Base-by-base conservation (phyloP, 2,329 filamentous ascomycete genomes). In the Cordyceps farinosa region DNA sequence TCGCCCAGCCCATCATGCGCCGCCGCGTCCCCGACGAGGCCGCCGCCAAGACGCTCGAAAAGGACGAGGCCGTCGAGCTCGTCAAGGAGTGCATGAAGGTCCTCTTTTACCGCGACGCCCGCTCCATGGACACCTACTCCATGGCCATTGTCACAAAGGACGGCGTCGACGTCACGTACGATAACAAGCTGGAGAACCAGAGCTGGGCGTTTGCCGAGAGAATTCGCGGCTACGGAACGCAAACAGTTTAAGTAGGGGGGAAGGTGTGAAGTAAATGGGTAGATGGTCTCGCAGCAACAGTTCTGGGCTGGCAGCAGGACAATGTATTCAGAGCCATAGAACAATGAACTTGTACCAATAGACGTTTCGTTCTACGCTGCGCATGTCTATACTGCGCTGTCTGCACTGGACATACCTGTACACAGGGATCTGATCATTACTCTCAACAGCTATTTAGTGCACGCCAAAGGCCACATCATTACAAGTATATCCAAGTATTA, bases 21-120 rank as follows among this genome's bases (percentile, higher is more conserved):
- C 87, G 86, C 70, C 79, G 90, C 70, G 91, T 92, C 66, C 91
- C 92, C 30, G 92, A 97, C 70, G 95, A 98, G 77, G 89, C 86
- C 70, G 81, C 90, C 48, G 87, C 90, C 40, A 82, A 86, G 70
- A 81, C 86, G 65, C 82, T 98, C 67, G 87, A 82, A 47, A 85
- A 87, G 74, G 93, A 97, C 71, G 78, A 90, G 74, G 95, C 95
- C 55, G 82, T 97, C 65, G 81, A 89, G 64, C 85, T 92, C 47
- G 79, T 99, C 73, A 90, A 90, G 81, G 90, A 97, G 80, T 97
- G 92, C 78, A 93, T 99, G 91, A 98, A 98, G 85, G 94, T 98
- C 60, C 84, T 99, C 65, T 99, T 91, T 82, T 99, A 99, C 83
- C 87, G 95, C 71, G 95, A 99, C 79, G 95, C 95, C 51, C 88